phyloP scores from a whole-genome alignment of 2,329 filamentous ascomycete genomes.

The Colletotrichum spinosum region DNA sequence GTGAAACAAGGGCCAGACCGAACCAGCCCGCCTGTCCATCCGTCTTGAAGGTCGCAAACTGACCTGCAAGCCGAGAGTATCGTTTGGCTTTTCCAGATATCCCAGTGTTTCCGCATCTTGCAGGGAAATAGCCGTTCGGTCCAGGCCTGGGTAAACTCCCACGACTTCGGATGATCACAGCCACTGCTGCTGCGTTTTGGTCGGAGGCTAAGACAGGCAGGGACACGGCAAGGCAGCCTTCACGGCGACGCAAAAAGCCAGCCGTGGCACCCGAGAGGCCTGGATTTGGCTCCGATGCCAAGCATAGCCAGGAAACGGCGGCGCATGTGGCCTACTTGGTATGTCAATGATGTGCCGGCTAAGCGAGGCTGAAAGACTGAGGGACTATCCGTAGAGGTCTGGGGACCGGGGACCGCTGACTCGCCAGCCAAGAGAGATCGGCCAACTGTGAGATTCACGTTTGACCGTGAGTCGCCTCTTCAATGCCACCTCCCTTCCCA shows the following conservation, averaged over 20 bases:
- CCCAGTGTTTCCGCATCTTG: not conserved
- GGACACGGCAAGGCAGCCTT: not conserved
- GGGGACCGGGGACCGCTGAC: constrained; percentile 33
- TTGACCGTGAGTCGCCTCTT: constrained; percentile 27
- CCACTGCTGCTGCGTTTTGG: no score
- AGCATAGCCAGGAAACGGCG: constrained; percentile 26
- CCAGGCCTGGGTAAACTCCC: no score
- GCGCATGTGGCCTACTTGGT: constrained; percentile 23
- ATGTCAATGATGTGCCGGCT: constrained; percentile 19
- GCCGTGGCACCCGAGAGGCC: not conserved
- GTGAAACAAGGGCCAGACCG: constrained; percentile 37
- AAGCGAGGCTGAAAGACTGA: constrained; percentile 34
- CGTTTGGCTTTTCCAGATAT: constrained; percentile 18
- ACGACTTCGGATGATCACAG: no score
- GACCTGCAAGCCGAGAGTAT: constrained; percentile 27
- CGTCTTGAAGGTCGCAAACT: constrained; percentile 22
- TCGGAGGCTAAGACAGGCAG: not conserved
- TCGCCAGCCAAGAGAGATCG: constrained; percentile 33
- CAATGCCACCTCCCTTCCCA: constrained; percentile 12
- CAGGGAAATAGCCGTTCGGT: no score
- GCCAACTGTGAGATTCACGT: constrained; percentile 33
- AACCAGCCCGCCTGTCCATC: constrained; percentile 29
- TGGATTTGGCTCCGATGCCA: constrained; percentile 16
- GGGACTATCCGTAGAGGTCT: constrained; percentile 13
- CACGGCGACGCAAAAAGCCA: no score